These are phyloP conservation scores for Phialophora chinensis DNA, from an alignment of 2,329 filamentous ascomycete genomes.

Conservation along the genomic window DNA sequence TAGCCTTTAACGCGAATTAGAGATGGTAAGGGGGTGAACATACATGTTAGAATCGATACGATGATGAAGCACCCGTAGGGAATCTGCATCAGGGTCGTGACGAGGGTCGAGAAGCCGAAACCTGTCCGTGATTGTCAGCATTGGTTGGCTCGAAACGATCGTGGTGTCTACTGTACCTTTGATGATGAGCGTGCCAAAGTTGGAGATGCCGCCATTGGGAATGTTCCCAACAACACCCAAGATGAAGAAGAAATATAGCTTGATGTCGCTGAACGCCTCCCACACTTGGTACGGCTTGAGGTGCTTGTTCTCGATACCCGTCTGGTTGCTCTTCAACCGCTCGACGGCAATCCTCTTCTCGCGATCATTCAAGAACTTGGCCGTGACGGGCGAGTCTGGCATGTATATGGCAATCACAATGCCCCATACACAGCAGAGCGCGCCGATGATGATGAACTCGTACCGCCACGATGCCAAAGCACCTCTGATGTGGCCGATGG, in stretches of 20 bases:
- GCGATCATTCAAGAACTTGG: slow-evolving; percentile 57
- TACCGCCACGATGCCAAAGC: slow-evolving; percentile 68
- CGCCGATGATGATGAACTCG: slow-evolving; percentile 69
- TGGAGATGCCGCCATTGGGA: slow-evolving; percentile 63
- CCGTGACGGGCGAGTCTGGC: slow-evolving; percentile 63
- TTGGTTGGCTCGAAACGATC: background rate
- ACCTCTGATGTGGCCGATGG: slow-evolving; percentile 49
- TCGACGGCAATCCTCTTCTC: slow-evolving; percentile 63
- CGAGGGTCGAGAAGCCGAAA: slow-evolving; percentile 49
- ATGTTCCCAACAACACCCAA: slow-evolving; percentile 59
- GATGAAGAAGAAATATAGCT: slow-evolving; percentile 64
- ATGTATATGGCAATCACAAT: slow-evolving; percentile 63
- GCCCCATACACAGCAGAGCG: slow-evolving; percentile 65
- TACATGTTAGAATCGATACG: slow-evolving; percentile 56
- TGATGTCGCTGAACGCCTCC: slow-evolving; percentile 64
- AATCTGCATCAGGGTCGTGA: slow-evolving; percentile 48
- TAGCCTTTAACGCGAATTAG: slow-evolving; percentile 51
- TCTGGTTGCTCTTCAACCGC: slow-evolving; percentile 63
- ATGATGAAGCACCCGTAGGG: slow-evolving; percentile 55
- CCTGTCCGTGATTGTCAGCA: slow-evolving; percentile 30
- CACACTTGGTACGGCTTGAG: slow-evolving; percentile 62
- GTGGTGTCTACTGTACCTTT: slow-evolving; percentile 26
- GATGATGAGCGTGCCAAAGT: slow-evolving; percentile 66
- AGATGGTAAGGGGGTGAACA: background rate
- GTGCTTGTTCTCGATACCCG: slow-evolving; percentile 63